Conservation (phyloP, 1,284 basidiomycete genomes). For the Boletus mariae region DNA sequence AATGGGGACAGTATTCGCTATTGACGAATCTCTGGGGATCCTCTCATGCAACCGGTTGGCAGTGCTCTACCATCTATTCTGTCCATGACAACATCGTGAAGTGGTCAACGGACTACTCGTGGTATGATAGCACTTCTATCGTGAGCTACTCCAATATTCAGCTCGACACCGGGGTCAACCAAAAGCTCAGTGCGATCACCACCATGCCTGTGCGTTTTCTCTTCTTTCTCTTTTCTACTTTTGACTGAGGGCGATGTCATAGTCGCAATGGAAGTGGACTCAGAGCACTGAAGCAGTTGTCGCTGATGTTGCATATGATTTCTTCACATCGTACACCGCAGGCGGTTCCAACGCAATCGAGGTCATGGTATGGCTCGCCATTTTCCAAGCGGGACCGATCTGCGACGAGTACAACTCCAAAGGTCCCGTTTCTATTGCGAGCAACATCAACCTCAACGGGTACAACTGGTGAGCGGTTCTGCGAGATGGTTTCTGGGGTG, state of each 20-base stretch:
- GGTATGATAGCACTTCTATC: conserved; percentile 49
- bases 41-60: conserved; percentile 45
- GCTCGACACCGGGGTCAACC: conserved; percentile 49
- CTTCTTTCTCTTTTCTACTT: no score
- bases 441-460: conserved; percentile 45
- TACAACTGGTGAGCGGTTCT: conserved; percentile 43
- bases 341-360: conserved; percentile 54
- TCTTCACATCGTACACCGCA: conserved; percentile 54
- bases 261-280: conserved; percentile 46
- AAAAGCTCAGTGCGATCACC: conserved; percentile 49
- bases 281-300: conserved; percentile 36
- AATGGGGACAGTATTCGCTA: conserved; percentile 45
- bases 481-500: not conserved
- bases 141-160: conserved; percentile 63
- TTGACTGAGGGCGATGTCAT: not conserved
- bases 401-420: conserved; percentile 43
- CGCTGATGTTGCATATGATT: conserved; percentile 57
- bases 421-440: conserved; percentile 48
- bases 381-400: conserved; percentile 56
- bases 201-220: conserved; percentile 48
- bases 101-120: conserved; percentile 56
- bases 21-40: conserved; percentile 53
- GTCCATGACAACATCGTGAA: conserved; percentile 43
- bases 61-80: conserved; percentile 51
- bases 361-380: conserved; percentile 68